A percentile compares a stretch with the other conserved stretches of the same genome.
These are phyloP conservation scores for Zymoseptoria brevis DNA, from an alignment of 2,329 filamentous ascomycete genomes.

Conservation along the genomic window DNA sequence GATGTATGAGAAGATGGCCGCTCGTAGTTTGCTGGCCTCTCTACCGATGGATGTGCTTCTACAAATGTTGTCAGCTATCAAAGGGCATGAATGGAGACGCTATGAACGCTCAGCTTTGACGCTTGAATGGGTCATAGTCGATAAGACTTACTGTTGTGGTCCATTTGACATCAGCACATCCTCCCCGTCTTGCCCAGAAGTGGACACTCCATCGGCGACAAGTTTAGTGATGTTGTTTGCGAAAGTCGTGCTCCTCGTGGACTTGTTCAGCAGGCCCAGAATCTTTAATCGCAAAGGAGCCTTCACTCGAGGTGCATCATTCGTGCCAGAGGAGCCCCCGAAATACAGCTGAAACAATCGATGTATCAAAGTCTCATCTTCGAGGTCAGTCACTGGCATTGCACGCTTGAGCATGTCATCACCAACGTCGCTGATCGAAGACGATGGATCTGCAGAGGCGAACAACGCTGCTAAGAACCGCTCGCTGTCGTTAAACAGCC, in stretches of 20 bases:
- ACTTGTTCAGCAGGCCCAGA: conserved; percentile 67
- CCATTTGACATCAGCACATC: conserved; percentile 27
- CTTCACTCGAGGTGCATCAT: conserved; percentile 44
- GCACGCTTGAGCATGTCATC: conserved; percentile 83
- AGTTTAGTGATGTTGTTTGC: conserved; percentile 59
- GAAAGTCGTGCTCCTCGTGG: conserved; percentile 62
- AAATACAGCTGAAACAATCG: conserved; percentile 67
- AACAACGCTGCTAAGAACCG: conserved; percentile 77
- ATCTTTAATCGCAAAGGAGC: conserved; percentile 70
- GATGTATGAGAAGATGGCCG: conserved; percentile 76
- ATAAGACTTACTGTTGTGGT: conserved; percentile 18
- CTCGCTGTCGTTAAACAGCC: conserved; percentile 75
- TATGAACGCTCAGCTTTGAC: conserved; percentile 12
- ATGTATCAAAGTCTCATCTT: conserved; percentile 56
- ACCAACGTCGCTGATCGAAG: conserved; percentile 70
- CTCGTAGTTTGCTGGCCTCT: conserved; percentile 71
- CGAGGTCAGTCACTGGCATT: conserved; percentile 59
- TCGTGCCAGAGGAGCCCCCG: conserved; percentile 37
- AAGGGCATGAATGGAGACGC: background rate
- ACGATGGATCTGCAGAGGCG: conserved; percentile 75
- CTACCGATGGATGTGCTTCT: conserved; percentile 49
- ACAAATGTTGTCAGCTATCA: conserved; percentile 14
- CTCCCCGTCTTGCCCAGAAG: conserved; percentile 26
- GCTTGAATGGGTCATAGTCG: background rate
- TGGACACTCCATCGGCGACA: conserved; percentile 57